phyloP scores from a whole-genome alignment of 352 stramenopile species.

The Pythium dissimile region DNA sequence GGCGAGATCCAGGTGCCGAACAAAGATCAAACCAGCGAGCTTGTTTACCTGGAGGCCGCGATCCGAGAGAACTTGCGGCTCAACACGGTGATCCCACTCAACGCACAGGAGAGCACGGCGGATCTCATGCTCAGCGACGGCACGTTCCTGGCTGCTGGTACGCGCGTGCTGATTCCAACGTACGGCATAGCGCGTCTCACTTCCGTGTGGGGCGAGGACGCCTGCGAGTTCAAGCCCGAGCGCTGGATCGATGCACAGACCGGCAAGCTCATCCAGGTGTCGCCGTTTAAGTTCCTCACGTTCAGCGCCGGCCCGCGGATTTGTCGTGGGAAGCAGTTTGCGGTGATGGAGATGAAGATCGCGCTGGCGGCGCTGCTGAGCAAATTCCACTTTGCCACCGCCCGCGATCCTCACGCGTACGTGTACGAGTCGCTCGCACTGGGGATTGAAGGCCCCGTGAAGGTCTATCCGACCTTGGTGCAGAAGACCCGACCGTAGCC shows the following conservation, averaged over 20 bases:
- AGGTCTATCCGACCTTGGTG: neutral
- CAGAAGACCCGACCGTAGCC: neutral
- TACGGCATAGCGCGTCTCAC: slow-evolving; percentile 56
- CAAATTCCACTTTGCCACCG: slow-evolving; percentile 35
- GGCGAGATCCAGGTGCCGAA: slow-evolving; percentile 19
- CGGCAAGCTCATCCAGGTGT: slow-evolving; percentile 33
- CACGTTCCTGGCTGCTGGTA: slow-evolving; percentile 47
- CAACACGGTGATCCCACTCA: slow-evolving; percentile 52
- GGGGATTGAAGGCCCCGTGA: slow-evolving; percentile 5
- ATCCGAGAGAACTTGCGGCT: slow-evolving; percentile 68
- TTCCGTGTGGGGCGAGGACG: slow-evolving; percentile 62
- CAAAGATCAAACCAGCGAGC: slow-evolving; percentile 42
- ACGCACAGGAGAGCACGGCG: slow-evolving; percentile 36
- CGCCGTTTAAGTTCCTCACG: slow-evolving; percentile 60
- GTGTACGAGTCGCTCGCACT: slow-evolving; percentile 13
- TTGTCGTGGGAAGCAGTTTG: slow-evolving; percentile 57
- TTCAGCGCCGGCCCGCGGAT: slow-evolving; percentile 61
- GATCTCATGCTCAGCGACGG: slow-evolving; percentile 63
- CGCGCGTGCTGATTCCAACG: slow-evolving; percentile 39
- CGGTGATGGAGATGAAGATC: slow-evolving; percentile 70
- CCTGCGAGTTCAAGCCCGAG: slow-evolving; percentile 57
- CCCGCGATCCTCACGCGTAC: slow-evolving; percentile 22
- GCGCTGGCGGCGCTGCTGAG: slow-evolving; percentile 40
- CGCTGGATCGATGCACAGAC: slow-evolving; percentile 53
- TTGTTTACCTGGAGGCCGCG: slow-evolving; percentile 64